Evolutionary conservation across 1,284 basidiomycete species (phyloP), one percentile per base, ranked within the genome.

Genomic region (Marasmius sp.): DNA sequence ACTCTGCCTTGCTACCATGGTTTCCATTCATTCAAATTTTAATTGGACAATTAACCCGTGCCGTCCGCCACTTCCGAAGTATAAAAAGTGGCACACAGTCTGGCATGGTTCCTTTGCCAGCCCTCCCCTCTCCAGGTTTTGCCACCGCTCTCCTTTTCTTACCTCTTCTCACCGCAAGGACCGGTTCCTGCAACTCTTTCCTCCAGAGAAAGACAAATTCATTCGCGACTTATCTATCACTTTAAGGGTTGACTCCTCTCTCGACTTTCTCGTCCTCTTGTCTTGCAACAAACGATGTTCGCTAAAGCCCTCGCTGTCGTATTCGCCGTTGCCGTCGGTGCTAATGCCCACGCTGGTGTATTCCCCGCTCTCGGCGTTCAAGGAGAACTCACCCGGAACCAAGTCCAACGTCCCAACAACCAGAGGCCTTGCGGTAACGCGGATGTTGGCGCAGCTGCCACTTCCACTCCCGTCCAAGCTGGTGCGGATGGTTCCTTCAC

Each of bases 281-380:
- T 27, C 2, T 27, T 5, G 27, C 27, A 27, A 27, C 27, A 27
- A 51, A 45, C 20, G 55, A 79, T 81, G 77, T 74, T 79, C 65
- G 68, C 74, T 53, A 76, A 75, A 64, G 38, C 73, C 58, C 68
- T 75, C 66, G 64, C 72, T 51, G 59, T 78, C 52, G 63, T 75
- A 52, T 69, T 80, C 11, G 70, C 72, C 0, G 64, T 79, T 47
- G 69, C 73, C 1, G 64, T 72, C n/a, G 75, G 76, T 34, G 77
- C 70, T 20, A 67, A 74, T 57, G 83, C 79, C 1, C 85, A 86
- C 63, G 80, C 82, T 16, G 72, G 71, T 9, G 71, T 85, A 53
- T 51, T 74, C 6, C 84, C 84, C 45, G 76, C 74, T 14, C 76
- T 86, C 48, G 85, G 83, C 53, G 77, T 85, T 38, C 63, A 64